Base-by-base conservation (phyloP, 2,329 filamentous ascomycete species). In the Fusarium nelsonii region DNA sequence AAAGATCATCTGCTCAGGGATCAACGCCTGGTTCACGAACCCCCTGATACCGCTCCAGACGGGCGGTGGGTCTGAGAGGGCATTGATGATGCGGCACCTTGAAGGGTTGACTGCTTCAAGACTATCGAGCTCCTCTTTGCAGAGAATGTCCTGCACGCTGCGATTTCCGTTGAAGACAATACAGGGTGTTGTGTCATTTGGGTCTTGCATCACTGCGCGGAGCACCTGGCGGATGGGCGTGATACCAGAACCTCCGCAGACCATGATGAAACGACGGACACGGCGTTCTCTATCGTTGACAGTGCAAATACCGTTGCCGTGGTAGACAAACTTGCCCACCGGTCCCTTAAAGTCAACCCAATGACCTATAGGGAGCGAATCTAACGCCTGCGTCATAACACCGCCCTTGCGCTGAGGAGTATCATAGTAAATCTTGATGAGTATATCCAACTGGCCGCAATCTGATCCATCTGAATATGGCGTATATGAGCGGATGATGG, bases 211-310 rank as follows among this genome's bases (percentile, higher is more conserved):
- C 16, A 97, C 87, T 0, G 92, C 91, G 8, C 92, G 84, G 53
- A 97, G 82, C 4, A 97, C 92, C 75, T 96, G 92, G 76, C 90
- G 96, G 68, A 97, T 92, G 0, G 94, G 94, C n/a, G 94, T 97
- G 74, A 97, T 91, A 1, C 94, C 94, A n/a, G 88, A 92, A 8
- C 94, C 94, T 15, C 87, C 94, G 72, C 92, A 96, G 33, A 97
- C 89, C 93, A 97, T 97, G 75, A 92, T 83, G 78, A 97, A 93
- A 14, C 85, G 86, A 53, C 85, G 86, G 2, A 97, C 86, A 0
- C 72, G 79, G 11, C 90, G 82, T 59, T 83, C 77, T 20, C 82
- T 84, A 0, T 86, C 86, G 33, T 87, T 87, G 41, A 97, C 80
- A 1, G 81, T 75, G 72, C 91, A 93, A 3, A 79, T 67, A 0